These are phyloP conservation scores for Capsicum baccatum DNA, from an alignment of 257 asterid genomes.

Conservation along the genomic window DNA sequence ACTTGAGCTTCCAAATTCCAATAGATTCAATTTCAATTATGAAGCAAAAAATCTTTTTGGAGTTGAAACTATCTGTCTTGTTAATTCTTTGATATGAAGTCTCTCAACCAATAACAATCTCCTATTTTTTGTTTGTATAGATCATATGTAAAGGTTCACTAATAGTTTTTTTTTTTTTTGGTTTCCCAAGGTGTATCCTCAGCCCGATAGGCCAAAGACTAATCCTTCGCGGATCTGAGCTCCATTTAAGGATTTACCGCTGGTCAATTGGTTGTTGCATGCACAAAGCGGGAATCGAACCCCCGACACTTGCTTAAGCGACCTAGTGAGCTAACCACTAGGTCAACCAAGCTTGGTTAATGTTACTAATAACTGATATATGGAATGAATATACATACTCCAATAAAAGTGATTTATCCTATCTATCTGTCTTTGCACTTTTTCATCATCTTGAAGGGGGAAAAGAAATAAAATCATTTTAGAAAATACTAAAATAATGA, in stretches of 20 bases:
- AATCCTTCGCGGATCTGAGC: too few species aligned
- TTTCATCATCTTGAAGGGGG: not conserved
- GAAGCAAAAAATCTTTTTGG: not conserved
- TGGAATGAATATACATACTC: not conserved
- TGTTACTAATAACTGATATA: not conserved
- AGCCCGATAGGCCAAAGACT: too few species aligned
- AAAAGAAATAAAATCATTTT: not conserved
- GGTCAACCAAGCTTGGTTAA: too few species aligned
- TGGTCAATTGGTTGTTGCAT: too few species aligned
- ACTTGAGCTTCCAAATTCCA: not conserved
- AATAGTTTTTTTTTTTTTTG: not conserved
- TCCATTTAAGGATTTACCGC: too few species aligned
- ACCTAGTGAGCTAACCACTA: too few species aligned
- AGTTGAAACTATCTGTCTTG: not conserved
- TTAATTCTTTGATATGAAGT: not conserved
- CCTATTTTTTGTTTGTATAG: not conserved
- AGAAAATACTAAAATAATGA: conserved; percentile 4
- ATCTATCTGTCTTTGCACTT: conserved; percentile 16
- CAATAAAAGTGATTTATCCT: not conserved
- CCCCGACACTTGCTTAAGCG: too few species aligned
- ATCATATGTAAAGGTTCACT: not conserved
- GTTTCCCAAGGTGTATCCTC: too few species aligned
- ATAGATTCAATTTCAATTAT: not conserved
- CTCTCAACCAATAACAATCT: not conserved
- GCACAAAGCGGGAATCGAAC: too few species aligned